A percentile compares a stretch with the other conserved stretches of the same genome.
Conservation (phyloP, 192 early-diverging fungal species). For the Funneliformis mosseae region DNA sequence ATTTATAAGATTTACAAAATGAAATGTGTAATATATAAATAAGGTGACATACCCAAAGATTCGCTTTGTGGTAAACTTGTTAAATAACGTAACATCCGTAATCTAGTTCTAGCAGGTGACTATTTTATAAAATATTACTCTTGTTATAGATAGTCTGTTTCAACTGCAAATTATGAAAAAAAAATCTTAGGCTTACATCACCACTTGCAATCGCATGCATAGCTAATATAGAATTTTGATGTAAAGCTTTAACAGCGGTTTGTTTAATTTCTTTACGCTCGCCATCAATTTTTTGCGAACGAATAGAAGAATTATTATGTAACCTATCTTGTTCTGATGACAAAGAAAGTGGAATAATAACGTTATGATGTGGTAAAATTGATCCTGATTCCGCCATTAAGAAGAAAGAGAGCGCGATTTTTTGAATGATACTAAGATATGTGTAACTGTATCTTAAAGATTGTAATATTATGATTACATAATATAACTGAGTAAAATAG, state of each 20-base stretch:
- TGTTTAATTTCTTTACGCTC: neutral
- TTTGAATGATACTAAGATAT: too few relatives aligned
- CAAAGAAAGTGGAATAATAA: too few relatives aligned
- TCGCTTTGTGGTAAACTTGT: neutral
- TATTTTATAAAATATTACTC: neutral
- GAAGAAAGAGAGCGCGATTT: too few relatives aligned
- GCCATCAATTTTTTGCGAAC: neutral
- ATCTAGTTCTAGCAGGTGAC: neutral
- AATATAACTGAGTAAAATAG: too few relatives aligned
- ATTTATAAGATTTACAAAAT: too few relatives aligned
- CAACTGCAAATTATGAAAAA: neutral
- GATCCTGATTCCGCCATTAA: too few relatives aligned
- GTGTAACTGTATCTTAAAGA: too few relatives aligned
- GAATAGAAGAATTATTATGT: neutral
- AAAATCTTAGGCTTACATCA: neutral
- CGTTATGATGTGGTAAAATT: too few relatives aligned
- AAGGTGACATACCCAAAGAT: too few relatives aligned
- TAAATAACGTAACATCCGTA: neutral
- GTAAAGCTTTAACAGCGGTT: neutral
- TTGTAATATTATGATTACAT: too few relatives aligned
- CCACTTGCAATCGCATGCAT: conserved; percentile 5
- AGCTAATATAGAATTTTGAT: conserved; percentile 13
- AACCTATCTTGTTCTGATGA: too few relatives aligned
- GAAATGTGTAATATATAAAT: too few relatives aligned
- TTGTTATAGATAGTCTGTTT: neutral